Conservation (phyloP, 164 flowering plant genomes). For the Paratinospora sagittata region DNA sequence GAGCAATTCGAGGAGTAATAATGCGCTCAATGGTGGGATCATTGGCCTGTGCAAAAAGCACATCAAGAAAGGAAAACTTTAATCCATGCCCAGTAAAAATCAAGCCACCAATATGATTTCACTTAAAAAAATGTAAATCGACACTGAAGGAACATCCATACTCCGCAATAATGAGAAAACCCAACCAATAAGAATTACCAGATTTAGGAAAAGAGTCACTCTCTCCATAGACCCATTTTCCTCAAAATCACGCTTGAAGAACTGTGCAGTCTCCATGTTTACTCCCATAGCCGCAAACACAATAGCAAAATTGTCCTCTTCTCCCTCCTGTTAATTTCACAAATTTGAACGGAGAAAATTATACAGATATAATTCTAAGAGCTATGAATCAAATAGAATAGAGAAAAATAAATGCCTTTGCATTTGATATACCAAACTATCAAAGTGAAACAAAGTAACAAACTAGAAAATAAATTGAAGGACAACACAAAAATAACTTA, state of each 20-base stretch:
- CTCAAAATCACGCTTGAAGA: constrained; percentile 98
- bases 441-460: background rate
- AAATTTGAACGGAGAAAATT: background rate
- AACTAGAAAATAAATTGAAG: background rate
- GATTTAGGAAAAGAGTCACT: constrained; percentile 86
- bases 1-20: constrained; percentile 94
- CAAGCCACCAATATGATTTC: too few species aligned
- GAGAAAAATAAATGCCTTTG: background rate
- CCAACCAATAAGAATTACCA: constrained; percentile 39
- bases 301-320: constrained; percentile 96
- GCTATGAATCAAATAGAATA: background rate
- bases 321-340: constrained; percentile 46
- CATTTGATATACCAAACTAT: background rate
- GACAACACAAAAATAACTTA: background rate
- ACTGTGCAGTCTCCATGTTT: constrained; percentile 98
- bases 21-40: constrained; percentile 98
- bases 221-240: constrained; percentile 99
- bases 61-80: background rate
- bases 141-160: background rate
- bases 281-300: constrained; percentile 99
- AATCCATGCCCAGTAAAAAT: background rate
- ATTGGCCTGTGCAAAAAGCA: constrained; percentile 60
- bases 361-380: background rate
- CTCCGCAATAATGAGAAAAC: background rate
- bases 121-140: too few species aligned